Evolutionary conservation across 225 moss, liverwort and hornwort species (phyloP).

Genomic region (Pleurozium schreberi): DNA sequence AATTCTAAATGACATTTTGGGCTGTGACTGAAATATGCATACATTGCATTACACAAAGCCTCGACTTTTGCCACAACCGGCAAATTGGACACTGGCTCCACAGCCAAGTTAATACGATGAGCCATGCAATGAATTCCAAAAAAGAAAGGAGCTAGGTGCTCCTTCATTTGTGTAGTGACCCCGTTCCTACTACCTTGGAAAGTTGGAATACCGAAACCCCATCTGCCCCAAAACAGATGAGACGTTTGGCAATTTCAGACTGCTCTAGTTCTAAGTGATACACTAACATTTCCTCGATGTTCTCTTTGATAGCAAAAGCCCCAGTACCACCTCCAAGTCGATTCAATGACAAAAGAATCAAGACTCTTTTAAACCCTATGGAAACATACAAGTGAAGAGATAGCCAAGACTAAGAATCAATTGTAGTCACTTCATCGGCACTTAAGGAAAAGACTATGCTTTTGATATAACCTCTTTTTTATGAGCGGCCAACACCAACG

Average conservation of each 20-base stretch:
- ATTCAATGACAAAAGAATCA: accelerated
- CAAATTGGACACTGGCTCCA: too few relatives aligned
- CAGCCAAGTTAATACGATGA: too few relatives aligned
- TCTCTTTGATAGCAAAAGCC: accelerated
- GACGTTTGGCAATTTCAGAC: accelerated
- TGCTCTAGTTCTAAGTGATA: accelerated
- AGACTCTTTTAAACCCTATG: neutral
- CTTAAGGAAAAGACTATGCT: accelerated
- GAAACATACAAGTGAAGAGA: neutral
- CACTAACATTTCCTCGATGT: accelerated
- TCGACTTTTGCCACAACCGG: too few relatives aligned
- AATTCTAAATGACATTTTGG: too few relatives aligned
- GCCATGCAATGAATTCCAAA: too few relatives aligned
- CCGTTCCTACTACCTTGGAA: too few relatives aligned
- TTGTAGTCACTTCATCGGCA: neutral
- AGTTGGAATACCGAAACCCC: accelerated
- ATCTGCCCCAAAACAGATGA: neutral
- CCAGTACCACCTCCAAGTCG: accelerated
- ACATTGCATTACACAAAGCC: too few relatives aligned
- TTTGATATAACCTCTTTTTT: neutral
- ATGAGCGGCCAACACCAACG: accelerated
- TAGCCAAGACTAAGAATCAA: accelerated
- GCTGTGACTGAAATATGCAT: too few relatives aligned
- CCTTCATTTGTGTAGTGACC: too few relatives aligned
- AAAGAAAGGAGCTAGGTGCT: too few relatives aligned